Base-by-base conservation (phyloP, 192 early-diverging fungal genomes). In the Coemansia sp. region DNA sequence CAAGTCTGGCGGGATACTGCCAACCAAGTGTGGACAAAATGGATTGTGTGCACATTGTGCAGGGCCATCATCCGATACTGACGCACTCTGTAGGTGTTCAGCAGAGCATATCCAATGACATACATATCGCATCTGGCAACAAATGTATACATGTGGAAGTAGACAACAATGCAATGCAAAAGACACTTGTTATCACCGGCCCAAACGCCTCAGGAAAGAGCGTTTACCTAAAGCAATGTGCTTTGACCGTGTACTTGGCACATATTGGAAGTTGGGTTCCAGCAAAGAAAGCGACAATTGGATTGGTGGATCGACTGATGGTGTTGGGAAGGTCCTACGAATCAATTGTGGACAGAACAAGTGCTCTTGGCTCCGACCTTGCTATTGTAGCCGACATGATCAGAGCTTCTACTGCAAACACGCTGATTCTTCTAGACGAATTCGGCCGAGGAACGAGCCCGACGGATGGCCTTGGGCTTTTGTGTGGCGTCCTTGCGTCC, bases 201-300 rank as follows among this genome's bases (percentile, higher is more conserved):
- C 88, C 96, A 0, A 98, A 98, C 64, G 89, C 78, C 14, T 94
- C 91, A 7, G 96, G 96, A 2, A 92, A 91, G 68, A 90, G 89
- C 68, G 86, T 91, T 6, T 85, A 91, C 64, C 58, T 91, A 25
- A 90, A 90, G 55, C 92, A 94, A 64, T 85, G 83, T 49, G 94
- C 90, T 5, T 65, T 97, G 20, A 93, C 94, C 65, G 84, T 85
- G 3, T 93, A 89, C 61, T 92, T 95, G 94, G 92, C 94, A 12
- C 95, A 95, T 67, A 86, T 95, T 39, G 95, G 95, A n/a, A 87
- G 91, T 70, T 93, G 89, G 83, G 89, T 97, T 6, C 95, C 95
- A 5, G 93, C 93, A 22, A 84, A 80, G 9, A 70, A 63, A 1
- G 94, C 92, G 0, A 46, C 61, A 1, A 85, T 97, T 65, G 92